Evolutionary conservation across 257 asterid species (phyloP).

Genomic region (Solanum clarkiae): DNA sequence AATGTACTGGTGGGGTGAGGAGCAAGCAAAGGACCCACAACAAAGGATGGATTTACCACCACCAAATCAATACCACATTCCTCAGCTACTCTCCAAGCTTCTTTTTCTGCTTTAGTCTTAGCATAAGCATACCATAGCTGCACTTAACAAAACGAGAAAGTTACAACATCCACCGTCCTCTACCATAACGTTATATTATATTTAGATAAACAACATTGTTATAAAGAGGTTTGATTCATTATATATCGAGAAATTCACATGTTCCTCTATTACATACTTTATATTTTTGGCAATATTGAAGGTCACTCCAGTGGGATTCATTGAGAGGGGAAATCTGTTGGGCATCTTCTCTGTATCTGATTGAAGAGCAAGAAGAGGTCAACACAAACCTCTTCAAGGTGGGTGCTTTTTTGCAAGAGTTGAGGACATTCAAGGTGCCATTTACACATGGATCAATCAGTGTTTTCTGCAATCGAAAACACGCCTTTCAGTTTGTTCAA

Average conservation of each 20-base stretch:
- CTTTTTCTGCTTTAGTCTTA: slow-evolving; percentile 67
- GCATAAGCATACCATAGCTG: slow-evolving; percentile 96
- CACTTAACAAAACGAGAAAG: neutral
- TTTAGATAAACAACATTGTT: no score
- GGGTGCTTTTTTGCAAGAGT: slow-evolving; percentile 58
- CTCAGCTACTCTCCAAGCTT: slow-evolving; percentile 69
- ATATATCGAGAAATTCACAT: no score
- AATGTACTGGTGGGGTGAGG: slow-evolving; percentile 88
- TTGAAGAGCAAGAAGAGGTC: slow-evolving; percentile 86
- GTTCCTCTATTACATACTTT: slow-evolving; percentile 26
- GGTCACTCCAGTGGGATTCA: slow-evolving; percentile 90
- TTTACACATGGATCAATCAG: slow-evolving; percentile 69
- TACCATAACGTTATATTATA: neutral
- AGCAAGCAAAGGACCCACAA: slow-evolving; percentile 79
- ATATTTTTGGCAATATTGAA: slow-evolving; percentile 52
- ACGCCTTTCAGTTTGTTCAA: neutral
- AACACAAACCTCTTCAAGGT: slow-evolving; percentile 67
- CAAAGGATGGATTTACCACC: slow-evolving; percentile 79
- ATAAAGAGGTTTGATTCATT: no score
- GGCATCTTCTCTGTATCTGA: slow-evolving; percentile 63
- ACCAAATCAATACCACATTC: slow-evolving; percentile 59
- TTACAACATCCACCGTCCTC: neutral
- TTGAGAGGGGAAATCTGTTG: slow-evolving; percentile 54
- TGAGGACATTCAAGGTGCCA: slow-evolving; percentile 79
- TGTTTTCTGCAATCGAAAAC: slow-evolving; percentile 36